Percentiles rank a stretch among this genome's conserved stretches.
These are phyloP conservation scores for Ampelocalamus luodianensis DNA, from an alignment of 176 grass and related monocot species.

Conservation along the genomic window DNA sequence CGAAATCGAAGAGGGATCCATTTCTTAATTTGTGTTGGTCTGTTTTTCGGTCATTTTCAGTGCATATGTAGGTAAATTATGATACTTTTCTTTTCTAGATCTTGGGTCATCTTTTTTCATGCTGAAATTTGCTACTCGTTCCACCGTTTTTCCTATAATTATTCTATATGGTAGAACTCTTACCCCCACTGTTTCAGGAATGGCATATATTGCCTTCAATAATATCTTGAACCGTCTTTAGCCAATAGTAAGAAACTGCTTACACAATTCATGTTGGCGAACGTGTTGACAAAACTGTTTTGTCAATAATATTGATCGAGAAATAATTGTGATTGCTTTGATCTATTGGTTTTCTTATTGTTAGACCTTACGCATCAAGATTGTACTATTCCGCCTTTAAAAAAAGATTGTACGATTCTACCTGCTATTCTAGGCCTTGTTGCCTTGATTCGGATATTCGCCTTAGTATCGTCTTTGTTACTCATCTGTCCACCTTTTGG, in stretches of 20 bases:
- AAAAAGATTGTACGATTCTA: background rate
- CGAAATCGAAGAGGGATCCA: slow-evolving; percentile 6
- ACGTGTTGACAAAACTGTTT: background rate
- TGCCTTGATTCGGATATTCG: background rate
- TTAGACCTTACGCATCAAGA: background rate
- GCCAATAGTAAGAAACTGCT: background rate
- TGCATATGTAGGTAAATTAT: background rate
- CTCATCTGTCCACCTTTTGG: background rate
- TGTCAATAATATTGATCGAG: background rate
- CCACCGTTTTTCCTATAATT: background rate
- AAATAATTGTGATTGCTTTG: background rate
- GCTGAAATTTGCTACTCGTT: background rate
- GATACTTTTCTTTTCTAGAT: slow-evolving; percentile 14
- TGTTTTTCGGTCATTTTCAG: background rate
- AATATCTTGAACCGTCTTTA: background rate
- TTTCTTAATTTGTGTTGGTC: slow-evolving; percentile 36
- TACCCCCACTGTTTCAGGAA: background rate
- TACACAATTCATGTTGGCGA: background rate
- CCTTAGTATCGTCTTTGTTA: background rate
- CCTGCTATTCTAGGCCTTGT: background rate
- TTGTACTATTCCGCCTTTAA: background rate
- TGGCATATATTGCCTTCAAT: background rate
- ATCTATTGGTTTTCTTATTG: background rate
- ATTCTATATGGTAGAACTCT: background rate
- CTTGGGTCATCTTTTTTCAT: slow-evolving; percentile 19